Percentiles rank a stretch among this genome's conserved stretches.
Evolutionary conservation across 2,329 filamentous ascomycete genomes (phyloP).

Genomic region (Exophiala sp.): DNA sequence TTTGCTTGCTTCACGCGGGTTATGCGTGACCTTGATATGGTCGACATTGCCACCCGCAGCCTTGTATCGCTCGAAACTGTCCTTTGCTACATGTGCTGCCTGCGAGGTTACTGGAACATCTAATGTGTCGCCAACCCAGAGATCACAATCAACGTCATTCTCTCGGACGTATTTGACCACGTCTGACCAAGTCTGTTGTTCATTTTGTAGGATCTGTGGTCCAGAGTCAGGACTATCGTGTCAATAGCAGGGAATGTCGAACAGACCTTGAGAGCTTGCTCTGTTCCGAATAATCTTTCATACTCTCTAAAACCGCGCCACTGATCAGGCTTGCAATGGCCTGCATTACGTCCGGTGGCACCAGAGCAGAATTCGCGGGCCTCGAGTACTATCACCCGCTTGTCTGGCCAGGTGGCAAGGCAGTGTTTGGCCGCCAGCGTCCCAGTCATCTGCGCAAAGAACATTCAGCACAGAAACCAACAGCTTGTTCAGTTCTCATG

Average conservation of each 20-base stretch:
- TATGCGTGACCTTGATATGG: slow-evolving; percentile 1
- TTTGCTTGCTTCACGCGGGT: slow-evolving; percentile 1
- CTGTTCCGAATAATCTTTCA: neutral
- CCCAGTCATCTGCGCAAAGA: slow-evolving; percentile 39
- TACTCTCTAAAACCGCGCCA: neutral
- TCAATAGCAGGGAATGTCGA: neutral
- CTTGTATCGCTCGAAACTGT: neutral
- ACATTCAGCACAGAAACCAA: neutral
- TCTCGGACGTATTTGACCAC: slow-evolving; percentile 1
- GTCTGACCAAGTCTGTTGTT: slow-evolving; percentile 2
- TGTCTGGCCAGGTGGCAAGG: slow-evolving; percentile 15
- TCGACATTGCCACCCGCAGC: slow-evolving; percentile 2
- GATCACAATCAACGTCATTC: slow-evolving; percentile 3
- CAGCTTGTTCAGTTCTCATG: slow-evolving; percentile 22
- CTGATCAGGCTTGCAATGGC: slow-evolving; percentile 40
- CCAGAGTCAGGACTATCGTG: neutral
- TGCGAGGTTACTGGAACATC: slow-evolving; percentile 2
- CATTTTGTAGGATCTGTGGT: slow-evolving; percentile 3
- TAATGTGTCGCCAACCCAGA: slow-evolving; percentile 3
- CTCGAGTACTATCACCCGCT: slow-evolving; percentile 38
- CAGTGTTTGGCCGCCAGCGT: slow-evolving; percentile 22
- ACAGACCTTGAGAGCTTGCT: slow-evolving; percentile 3
- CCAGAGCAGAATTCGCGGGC: slow-evolving; percentile 40
- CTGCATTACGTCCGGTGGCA: slow-evolving; percentile 44
- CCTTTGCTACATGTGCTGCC: neutral